phyloP scores from a whole-genome alignment of 2,329 filamentous ascomycete species.

The Arthrinium puccinioides region DNA sequence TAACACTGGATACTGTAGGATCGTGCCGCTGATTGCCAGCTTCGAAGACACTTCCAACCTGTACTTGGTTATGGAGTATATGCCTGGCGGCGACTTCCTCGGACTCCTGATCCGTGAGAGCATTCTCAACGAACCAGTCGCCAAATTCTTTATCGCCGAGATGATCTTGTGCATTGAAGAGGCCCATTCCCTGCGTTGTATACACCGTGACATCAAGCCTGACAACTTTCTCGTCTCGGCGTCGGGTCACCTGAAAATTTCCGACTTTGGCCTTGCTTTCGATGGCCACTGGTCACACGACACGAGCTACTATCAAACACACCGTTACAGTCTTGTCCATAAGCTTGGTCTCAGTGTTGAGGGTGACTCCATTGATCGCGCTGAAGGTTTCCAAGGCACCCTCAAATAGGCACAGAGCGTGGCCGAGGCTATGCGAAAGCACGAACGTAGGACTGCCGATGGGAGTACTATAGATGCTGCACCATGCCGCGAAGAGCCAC shows the following conservation, averaged over 20 bases:
- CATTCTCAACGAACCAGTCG: conserved; percentile 67
- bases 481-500: conserved; percentile 29
- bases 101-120: conserved; percentile 81
- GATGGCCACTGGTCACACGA: conserved; percentile 94
- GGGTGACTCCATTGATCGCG: conserved; percentile 64
- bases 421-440: conserved; percentile 28
- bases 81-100: conserved; percentile 93
- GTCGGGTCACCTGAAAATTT: conserved; percentile 87
- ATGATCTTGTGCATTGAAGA: conserved; percentile 96
- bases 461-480: conserved; percentile 22
- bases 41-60: conserved; percentile 82
- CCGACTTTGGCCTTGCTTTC: conserved; percentile 92
- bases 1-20: conserved; percentile 37
- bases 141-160: conserved; percentile 85
- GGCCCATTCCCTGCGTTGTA: conserved; percentile 79
- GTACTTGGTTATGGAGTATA: conserved; percentile 97
- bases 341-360: conserved; percentile 66
- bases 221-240: conserved; percentile 93
- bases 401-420: conserved; percentile 32
- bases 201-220: conserved; percentile 93
- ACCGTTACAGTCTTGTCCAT: conserved; percentile 71
- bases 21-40: conserved; percentile 78
- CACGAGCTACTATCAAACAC: conserved; percentile 75
- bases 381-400: conserved; percentile 24
- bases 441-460: conserved; percentile 31